Conservation (phyloP, 805 yeast species). For the Sporopachydermia quercuum region DNA sequence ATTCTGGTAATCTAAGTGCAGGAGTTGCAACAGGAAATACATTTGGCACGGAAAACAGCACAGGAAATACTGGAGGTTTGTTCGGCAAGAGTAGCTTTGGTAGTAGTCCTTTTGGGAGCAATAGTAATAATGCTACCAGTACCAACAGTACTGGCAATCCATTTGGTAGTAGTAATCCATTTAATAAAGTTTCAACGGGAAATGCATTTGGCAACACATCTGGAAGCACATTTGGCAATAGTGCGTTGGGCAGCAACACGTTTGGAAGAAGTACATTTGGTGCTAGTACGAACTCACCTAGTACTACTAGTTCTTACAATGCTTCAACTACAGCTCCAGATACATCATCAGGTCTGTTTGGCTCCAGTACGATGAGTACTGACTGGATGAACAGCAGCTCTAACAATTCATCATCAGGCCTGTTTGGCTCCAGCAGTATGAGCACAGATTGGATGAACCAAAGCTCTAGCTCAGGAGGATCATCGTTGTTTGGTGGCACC, state of each 20-base stretch:
- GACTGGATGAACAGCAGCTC: not conserved
- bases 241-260: not conserved
- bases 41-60: constrained; percentile 3
- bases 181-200: constrained; percentile 3
- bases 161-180: constrained; percentile 6
- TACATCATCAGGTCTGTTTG: not conserved
- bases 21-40: constrained; percentile 2
- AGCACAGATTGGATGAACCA: constrained; percentile 1
- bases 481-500: constrained; percentile 1
- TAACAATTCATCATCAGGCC: not conserved
- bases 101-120: constrained; percentile 2
- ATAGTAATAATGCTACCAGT: constrained; percentile 5
- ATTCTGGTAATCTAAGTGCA: not conserved
- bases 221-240: constrained; percentile 4
- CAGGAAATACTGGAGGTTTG: constrained; percentile 12
- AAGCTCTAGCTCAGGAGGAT: not conserved
- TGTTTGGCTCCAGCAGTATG: not conserved
- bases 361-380: not conserved
- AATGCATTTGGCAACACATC: constrained; percentile 2
- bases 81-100: constrained; percentile 7
- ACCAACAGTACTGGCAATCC: not conserved
- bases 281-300: constrained; percentile 2
- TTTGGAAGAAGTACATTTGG: not conserved
- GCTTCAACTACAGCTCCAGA: not conserved
- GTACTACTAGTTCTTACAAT: not conserved